Conservation (phyloP, 2,329 filamentous ascomycete genomes). For the Microascus cirrosus region DNA sequence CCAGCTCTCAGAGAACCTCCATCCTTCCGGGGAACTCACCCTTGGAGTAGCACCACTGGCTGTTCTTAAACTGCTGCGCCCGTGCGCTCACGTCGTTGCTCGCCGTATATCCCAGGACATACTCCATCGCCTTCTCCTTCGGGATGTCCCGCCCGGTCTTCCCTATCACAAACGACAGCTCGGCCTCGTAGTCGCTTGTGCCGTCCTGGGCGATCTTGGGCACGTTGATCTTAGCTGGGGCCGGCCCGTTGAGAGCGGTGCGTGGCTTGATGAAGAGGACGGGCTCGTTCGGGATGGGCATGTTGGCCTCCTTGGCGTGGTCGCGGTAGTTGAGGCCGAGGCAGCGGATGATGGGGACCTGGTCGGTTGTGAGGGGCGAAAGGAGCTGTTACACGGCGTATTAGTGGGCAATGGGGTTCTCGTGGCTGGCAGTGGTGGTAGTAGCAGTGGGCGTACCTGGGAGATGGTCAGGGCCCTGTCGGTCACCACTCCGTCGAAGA, state of each 20-base stretch:
- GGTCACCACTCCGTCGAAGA: slow-evolving; percentile 22
- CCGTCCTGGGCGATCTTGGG: slow-evolving; percentile 53
- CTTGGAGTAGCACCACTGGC: slow-evolving; percentile 63
- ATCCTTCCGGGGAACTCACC: slow-evolving; percentile 13
- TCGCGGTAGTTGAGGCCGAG: slow-evolving; percentile 62
- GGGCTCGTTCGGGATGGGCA: slow-evolving; percentile 60
- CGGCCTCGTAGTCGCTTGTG: slow-evolving; percentile 61
- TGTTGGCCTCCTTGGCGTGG: slow-evolving; percentile 58
- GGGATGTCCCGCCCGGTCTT: slow-evolving; percentile 54
- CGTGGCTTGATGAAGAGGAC: slow-evolving; percentile 56
- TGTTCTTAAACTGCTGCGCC: slow-evolving; percentile 58
- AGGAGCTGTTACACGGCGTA: slow-evolving; percentile 29
- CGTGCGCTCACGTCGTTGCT: slow-evolving; percentile 75
- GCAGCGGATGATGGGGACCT: slow-evolving; percentile 57
- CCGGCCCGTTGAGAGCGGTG: slow-evolving; percentile 53
- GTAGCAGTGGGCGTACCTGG: slow-evolving; percentile 9
- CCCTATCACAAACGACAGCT: slow-evolving; percentile 64
- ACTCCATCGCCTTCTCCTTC: slow-evolving; percentile 54
- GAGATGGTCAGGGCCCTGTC: slow-evolving; percentile 15
- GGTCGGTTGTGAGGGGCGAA: slow-evolving; percentile 48
- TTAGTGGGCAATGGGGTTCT: background rate
- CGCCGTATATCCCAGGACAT: slow-evolving; percentile 64
- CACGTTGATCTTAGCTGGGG: slow-evolving; percentile 52
- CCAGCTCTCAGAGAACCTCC: background rate
- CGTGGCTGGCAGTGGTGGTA: background rate